phyloP scores from a whole-genome alignment of 805 yeast species.

The Isabelozyma rhagii region DNA sequence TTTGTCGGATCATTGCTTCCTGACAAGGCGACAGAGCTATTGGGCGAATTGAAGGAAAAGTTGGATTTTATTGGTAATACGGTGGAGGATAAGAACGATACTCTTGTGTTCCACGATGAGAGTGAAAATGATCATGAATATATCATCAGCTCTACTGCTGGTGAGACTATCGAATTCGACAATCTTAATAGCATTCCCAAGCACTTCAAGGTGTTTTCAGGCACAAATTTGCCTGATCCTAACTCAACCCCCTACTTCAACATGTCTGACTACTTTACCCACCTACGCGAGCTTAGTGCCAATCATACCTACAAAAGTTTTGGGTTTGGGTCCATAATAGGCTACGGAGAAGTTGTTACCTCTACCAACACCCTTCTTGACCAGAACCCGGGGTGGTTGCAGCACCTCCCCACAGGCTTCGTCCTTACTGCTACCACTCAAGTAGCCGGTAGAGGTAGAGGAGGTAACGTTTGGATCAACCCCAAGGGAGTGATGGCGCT shows the following conservation, averaged over 20 bases:
- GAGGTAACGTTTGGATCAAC: constrained; percentile 92
- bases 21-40: constrained; percentile 27
- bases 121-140: constrained; percentile 18
- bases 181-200: constrained; percentile 57
- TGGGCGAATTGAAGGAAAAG: constrained; percentile 38
- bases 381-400: constrained; percentile 58
- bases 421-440: constrained; percentile 76
- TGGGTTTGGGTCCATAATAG: constrained; percentile 55
- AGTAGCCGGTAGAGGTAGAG: constrained; percentile 89
- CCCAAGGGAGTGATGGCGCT: constrained; percentile 90
- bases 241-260: constrained; percentile 72
- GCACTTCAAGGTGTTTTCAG: constrained; percentile 47
- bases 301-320: constrained; percentile 3
- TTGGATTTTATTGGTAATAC: constrained; percentile 29
- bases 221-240: constrained; percentile 45
- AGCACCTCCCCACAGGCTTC: constrained; percentile 66
- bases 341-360: constrained; percentile 86
- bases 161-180: constrained; percentile 10
- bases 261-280: constrained; percentile 50
- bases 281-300: constrained; percentile 27
- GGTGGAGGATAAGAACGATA: constrained; percentile 55
- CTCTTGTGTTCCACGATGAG: constrained; percentile 47
- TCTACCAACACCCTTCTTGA: constrained; percentile 83
- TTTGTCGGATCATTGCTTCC: constrained; percentile 45
- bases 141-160: constrained; percentile 6